Conservation (phyloP, 345 rosid species). For the Populus deltoides region DNA sequence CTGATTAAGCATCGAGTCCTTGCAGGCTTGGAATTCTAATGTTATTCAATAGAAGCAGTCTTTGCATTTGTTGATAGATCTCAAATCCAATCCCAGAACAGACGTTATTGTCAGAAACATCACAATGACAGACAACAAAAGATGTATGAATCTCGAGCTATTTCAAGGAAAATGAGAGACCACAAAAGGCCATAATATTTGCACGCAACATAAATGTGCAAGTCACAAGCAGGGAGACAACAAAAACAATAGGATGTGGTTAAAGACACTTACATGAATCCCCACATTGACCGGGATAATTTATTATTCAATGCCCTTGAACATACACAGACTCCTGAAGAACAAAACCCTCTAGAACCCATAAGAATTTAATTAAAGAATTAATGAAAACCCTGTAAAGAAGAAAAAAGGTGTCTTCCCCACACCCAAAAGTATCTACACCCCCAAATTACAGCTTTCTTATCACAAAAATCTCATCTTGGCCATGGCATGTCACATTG, state of each 20-base stretch:
- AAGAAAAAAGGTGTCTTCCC: slow-evolving; percentile 9
- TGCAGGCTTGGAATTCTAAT: too few species aligned
- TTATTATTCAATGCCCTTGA: slow-evolving; percentile 19
- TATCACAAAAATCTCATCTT: slow-evolving; percentile 7
- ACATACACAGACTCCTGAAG: slow-evolving; percentile 17
- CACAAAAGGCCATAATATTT: not conserved
- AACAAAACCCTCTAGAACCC: slow-evolving; percentile 14
- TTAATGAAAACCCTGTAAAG: slow-evolving; percentile 10
- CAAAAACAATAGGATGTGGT: not conserved
- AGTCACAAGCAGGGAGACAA: not conserved
- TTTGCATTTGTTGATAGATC: too few species aligned
- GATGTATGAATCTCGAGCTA: not conserved
- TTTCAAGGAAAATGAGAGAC: not conserved
- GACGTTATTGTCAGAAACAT: too few species aligned
- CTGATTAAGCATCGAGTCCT: too few species aligned
- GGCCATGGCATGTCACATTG: slow-evolving; percentile 4
- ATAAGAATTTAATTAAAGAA: slow-evolving; percentile 23
- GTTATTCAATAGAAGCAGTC: too few species aligned
- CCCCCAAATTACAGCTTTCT: slow-evolving; percentile 26
- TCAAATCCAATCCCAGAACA: too few species aligned
- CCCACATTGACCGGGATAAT: slow-evolving; percentile 23
- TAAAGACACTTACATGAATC: slow-evolving; percentile 15
- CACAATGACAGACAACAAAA: not conserved
- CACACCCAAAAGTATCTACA: slow-evolving; percentile 30
- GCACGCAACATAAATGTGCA: not conserved